Base-by-base conservation (phyloP, 169 alveolate species). In the Pseudocohnilembus persalinus region DNA sequence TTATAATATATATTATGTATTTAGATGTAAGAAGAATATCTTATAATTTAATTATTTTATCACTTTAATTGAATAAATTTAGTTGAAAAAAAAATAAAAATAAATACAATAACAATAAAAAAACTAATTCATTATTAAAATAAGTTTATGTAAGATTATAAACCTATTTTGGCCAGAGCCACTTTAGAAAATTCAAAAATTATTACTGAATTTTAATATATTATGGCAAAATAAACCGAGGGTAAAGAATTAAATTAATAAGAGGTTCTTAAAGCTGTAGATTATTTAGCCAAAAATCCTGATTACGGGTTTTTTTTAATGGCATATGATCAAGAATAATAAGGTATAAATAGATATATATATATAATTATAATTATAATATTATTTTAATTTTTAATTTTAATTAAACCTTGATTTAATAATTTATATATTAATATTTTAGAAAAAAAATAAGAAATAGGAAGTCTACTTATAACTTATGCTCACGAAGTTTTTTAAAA, bases 171-270 rank as follows among this genome's bases (percentile, higher is more conserved):
- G 20, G 20, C 4, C 4, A 49, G 20, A 20, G 68, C 68, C 20
- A 20, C 4, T 4, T 11, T 11, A 20, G 26, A 49, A 4, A 49
- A 20, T 49, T 35, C 74, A 0, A 24, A 72, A 28, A 32, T 79
- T 4, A 72, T 79, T 29, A 76, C 84, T n/a, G 26, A 72, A 64
- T 79, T 79, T 79, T 79, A 79, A 29, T 79, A 79, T 79, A 49
- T 49, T 64, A 79, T 79, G 84, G 84, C 84, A 16, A 49, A 49
- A 79, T 74, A 79, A 79, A 79, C 84, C 24, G 84, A 79, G 29
- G 74, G 76, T 0, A 79, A 79, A 79, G 84, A 79, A 49, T 79
- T 79, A 79, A 79, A 79, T 29, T 29, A n/a, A 49, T 1, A 79
- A 29, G 74, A 49, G 49, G 84, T 79, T n/a, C 29, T 27, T 11